Evolutionary conservation across 345 rosid genomes (phyloP).

Genomic region (Pistacia integerrima): DNA sequence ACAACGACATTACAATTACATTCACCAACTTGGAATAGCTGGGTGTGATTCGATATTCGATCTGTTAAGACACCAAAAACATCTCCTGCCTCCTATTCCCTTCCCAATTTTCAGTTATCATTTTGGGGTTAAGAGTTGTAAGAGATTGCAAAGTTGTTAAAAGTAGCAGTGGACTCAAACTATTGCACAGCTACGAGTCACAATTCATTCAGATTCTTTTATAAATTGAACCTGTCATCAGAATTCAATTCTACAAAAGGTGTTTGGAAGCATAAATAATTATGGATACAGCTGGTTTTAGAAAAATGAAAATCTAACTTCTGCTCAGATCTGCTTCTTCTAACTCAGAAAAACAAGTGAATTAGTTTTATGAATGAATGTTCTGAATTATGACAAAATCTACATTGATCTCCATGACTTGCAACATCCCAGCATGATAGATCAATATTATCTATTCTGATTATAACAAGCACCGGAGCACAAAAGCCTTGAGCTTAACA

Average conservation of each 20-base stretch:
- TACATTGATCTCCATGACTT: not conserved
- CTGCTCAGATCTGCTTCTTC: slow-evolving; percentile 5
- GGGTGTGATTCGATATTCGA: no score
- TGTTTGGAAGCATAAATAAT: not conserved
- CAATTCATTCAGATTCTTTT: no score
- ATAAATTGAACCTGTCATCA: no score
- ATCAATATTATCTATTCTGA: not conserved
- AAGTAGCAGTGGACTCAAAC: no score
- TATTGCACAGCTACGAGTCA: no score
- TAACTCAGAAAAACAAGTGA: not conserved
- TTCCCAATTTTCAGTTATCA: no score
- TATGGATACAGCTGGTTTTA: not conserved
- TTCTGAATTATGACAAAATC: slow-evolving; percentile 4
- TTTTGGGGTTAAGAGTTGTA: no score
- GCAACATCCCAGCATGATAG: not conserved
- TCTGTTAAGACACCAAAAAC: no score
- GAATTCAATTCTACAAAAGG: slow-evolving; percentile 7
- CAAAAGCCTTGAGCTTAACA: slow-evolving; percentile 7
- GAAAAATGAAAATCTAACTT: not conserved
- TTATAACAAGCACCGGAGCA: slow-evolving; percentile 6
- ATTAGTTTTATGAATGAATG: slow-evolving; percentile 16
- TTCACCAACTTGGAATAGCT: no score
- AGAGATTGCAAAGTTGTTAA: no score
- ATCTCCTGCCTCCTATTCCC: no score
- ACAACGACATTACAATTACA: no score